These are phyloP conservation scores for Aspergillus ochraceoroseus DNA, from an alignment of 2,329 filamentous ascomycete genomes.

Conservation along the genomic window DNA sequence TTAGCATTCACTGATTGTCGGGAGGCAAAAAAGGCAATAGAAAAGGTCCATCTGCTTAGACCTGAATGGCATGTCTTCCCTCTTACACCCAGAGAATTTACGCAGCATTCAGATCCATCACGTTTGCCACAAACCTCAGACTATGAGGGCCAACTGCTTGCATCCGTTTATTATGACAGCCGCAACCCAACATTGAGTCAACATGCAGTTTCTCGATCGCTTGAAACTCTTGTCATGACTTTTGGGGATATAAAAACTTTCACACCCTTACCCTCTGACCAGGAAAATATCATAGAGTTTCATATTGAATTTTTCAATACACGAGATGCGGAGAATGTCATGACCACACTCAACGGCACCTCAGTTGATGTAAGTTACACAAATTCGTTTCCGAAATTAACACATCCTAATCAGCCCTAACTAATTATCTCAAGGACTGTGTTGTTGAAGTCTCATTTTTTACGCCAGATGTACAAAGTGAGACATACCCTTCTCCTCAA, in stretches of 20 bases:
- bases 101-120: constrained; percentile 33
- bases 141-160: constrained; percentile 54
- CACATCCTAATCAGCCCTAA: background rate
- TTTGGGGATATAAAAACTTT: constrained; percentile 41
- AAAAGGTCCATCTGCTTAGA: constrained; percentile 44
- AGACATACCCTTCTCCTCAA: constrained; percentile 12
- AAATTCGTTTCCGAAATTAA: background rate
- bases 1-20: constrained; percentile 58
- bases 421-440: constrained; percentile 23
- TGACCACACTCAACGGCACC: constrained; percentile 34
- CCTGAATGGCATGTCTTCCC: constrained; percentile 48
- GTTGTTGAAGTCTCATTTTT: constrained; percentile 30
- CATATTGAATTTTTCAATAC: constrained; percentile 41
- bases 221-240: constrained; percentile 35
- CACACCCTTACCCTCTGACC: constrained; percentile 25
- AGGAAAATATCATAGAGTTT: constrained; percentile 34
- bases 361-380: constrained; percentile 34
- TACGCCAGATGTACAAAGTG: constrained; percentile 29
- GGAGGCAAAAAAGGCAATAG: constrained; percentile 52
- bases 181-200: constrained; percentile 27
- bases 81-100: constrained; percentile 46
- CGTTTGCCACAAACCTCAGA: constrained; percentile 33
- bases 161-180: constrained; percentile 46
- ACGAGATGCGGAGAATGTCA: constrained; percentile 34
- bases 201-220: constrained; percentile 46